A percentile compares a stretch with the other conserved stretches of the same genome.
phyloP scores from a whole-genome alignment of 164 flowering plant genomes.

The Protea cynaroides region DNA sequence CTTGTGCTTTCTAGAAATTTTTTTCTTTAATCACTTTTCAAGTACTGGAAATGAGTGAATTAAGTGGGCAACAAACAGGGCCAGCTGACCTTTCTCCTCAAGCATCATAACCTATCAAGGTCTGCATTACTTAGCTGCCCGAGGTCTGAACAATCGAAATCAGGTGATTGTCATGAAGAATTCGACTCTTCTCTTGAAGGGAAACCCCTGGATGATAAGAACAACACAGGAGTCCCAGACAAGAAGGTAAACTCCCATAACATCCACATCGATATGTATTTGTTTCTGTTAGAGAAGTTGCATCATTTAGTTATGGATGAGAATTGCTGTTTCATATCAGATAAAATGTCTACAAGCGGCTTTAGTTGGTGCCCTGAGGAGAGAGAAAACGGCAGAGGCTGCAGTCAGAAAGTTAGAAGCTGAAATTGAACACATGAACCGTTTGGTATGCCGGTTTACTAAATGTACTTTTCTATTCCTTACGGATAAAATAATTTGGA shows the following conservation, averaged over 20 bases:
- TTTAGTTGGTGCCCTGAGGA: slow-evolving; percentile 55
- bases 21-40: background rate
- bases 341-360: slow-evolving; percentile 35
- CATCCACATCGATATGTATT: background rate
- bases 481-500: background rate
- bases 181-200: slow-evolving; percentile 17
- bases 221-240: slow-evolving; percentile 7
- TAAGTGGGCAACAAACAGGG: slow-evolving; percentile 38
- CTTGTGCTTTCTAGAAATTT: background rate
- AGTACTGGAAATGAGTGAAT: slow-evolving; percentile 10
- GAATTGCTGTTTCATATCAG: slow-evolving; percentile 25
- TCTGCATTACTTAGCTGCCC: slow-evolving; percentile 20
- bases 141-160: slow-evolving; percentile 21
- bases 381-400: slow-evolving; percentile 60
- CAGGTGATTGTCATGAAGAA: slow-evolving; percentile 19
- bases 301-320: background rate
- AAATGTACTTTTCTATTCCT: background rate
- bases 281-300: background rate
- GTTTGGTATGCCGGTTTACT: slow-evolving; percentile 36
- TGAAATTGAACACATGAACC: slow-evolving; percentile 56
- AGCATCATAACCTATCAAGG: slow-evolving; percentile 32
- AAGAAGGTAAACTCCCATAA: slow-evolving; percentile 33
- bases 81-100: slow-evolving; percentile 58
- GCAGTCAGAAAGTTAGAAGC: slow-evolving; percentile 40
- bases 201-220: slow-evolving; percentile 10